Base-by-base conservation (phyloP, 345 rosid genomes). In the Linum tenue region DNA sequence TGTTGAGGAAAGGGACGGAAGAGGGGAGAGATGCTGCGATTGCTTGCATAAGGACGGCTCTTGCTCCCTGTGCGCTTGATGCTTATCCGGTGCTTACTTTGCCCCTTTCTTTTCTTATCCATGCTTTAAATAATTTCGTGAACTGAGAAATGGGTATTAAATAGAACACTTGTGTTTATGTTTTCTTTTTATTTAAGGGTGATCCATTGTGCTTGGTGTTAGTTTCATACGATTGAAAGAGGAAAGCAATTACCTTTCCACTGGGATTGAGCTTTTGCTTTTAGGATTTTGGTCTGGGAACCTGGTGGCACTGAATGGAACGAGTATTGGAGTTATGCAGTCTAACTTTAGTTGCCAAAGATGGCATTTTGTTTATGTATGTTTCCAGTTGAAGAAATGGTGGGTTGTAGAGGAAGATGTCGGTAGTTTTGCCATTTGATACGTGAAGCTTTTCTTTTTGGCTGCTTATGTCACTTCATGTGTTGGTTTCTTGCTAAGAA, bases 31-130 rank as follows among this genome's bases (percentile, higher is more conserved):
- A 75, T 65, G 80, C 82, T 59, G 97, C 97, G 11, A 86, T 92
- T 76, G 69, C 63, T 67, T 90, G 90, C 83, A 76, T 84, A 70
- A 85, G 97, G 81, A 90, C 81, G 16, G 79, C 70, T 71, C 90
- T 92, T 70, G 97, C 97, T 64, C 98, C 98, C 3, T 92, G 86
- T 81, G 98, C 98, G 67, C 96, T 92, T 64, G 87, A 90, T 77
- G 98, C 97, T 35, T 92, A 92, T 79, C 97, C 97, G 78, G 97
- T 92, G 77, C 17, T 59, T 55, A 12, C 43, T 39, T 59, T 55
- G 64, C 37, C 56, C 16, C 37, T 65, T 22, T 16, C 36, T 64
- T 65, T 22, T 16, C 36, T 64, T 57, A 5, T 37, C 62, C 38
- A 44, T 15, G 62, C 6, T 15, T 55, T 11, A 5, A 5, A 5